Percentiles rank a stretch among this genome's conserved stretches.
These are phyloP conservation scores for Aspergillus sp. DNA, from an alignment of 2,329 filamentous ascomycete genomes.

Conservation along the genomic window DNA sequence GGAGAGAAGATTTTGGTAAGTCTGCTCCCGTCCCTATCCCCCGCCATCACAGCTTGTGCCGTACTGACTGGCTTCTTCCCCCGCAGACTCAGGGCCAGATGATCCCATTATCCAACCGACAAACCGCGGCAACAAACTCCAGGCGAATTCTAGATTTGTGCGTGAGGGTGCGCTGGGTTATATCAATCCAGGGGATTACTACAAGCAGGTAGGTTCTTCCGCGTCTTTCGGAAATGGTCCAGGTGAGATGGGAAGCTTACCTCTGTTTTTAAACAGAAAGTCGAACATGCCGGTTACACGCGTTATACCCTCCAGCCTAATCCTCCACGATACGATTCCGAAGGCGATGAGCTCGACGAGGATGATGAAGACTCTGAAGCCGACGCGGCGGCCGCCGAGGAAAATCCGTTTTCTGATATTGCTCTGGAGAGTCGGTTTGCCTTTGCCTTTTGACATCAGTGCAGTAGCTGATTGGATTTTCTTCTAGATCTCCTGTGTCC, in stretches of 20 bases:
- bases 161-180: conserved; percentile 47
- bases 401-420: conserved; percentile 53
- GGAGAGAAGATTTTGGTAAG: conserved; percentile 38
- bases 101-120: conserved; percentile 45
- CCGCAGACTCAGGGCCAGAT: conserved; percentile 36
- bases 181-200: conserved; percentile 41
- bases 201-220: conserved; percentile 42
- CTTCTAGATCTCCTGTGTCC: conserved; percentile 48
- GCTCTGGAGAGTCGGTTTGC: conserved; percentile 44
- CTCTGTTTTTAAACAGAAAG: conserved; percentile 35
- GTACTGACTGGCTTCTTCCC: conserved; percentile 8
- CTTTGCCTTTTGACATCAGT: background rate
- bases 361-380: conserved; percentile 50
- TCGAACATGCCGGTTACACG: conserved; percentile 54
- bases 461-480: conserved; percentile 6
- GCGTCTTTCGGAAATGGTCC: background rate
- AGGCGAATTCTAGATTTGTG: conserved; percentile 47
- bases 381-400: conserved; percentile 49
- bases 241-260: conserved; percentile 5
- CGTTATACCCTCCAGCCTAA: conserved; percentile 52
- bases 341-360: conserved; percentile 52
- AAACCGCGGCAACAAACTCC: conserved; percentile 54
- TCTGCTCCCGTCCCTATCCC: conserved; percentile 1
- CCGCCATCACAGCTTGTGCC: background rate
- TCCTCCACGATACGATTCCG: conserved; percentile 52